Evolutionary conservation across 169 alveolate species (phyloP), one percentile per base, ranked within the genome.

Genomic region (Plasmodium billcollinsi): DNA sequence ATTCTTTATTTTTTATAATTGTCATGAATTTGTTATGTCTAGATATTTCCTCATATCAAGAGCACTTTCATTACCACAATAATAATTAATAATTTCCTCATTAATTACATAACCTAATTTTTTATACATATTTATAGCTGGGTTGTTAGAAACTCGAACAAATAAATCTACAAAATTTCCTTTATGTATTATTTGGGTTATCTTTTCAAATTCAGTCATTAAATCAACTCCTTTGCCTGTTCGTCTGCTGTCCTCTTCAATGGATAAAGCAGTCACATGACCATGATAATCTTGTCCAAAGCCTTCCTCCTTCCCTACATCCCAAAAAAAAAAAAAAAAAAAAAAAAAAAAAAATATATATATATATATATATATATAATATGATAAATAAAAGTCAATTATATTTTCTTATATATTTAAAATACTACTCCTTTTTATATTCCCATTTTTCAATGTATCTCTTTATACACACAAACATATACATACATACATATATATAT

Each of bases 11-110:
- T 56, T 18, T 14, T 56, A 56, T 14, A 9, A 5, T 6, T 3
- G 24, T 56, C 21, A 56, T 14, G 65, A 18, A 18, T 56, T 56
- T 56, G 18, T 21, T 54, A 71, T 12, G 45, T 73, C 21, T 59
- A 73, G 24, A 50, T 85, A 52, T 58, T 92, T 94, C n/a, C 96
- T 67, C 96, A 94, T 94, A 49, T 94, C 96, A 2, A 74, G 73
- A 12, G 96, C 96, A 93, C 93, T 94, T 69, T 75, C 92, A 29
- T 47, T 74, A 49, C 86, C 93, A 59, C 88, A 74, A 88, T 94
- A 94, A 61, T 94, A 94, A 49, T 75, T 86, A 3, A 86, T 94
- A 15, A 90, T 78, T 58, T 74, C 93, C 50, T 70, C 69, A 80
- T 92, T 92, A 58, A 92, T 90, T 45, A 74, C 52, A 73, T 94